A percentile compares a stretch with the other conserved stretches of the same genome.
Evolutionary conservation across 495 filamentous ascomycete genomes (phyloP).

Genomic region (Penicillium arizonense): DNA sequence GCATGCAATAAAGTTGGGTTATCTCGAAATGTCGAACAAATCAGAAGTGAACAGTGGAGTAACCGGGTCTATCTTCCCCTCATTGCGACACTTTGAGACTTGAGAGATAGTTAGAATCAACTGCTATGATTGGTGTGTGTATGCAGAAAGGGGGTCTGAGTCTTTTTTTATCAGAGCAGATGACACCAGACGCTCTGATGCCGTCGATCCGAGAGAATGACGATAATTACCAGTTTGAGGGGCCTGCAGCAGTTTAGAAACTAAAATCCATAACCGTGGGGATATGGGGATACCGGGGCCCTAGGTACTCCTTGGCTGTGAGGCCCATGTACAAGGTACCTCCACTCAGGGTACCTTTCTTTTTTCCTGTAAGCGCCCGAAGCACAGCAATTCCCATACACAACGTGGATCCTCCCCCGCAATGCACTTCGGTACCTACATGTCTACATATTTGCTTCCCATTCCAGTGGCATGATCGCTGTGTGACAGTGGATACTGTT

Average conservation of each 20-base stretch:
- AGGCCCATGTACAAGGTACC: background rate
- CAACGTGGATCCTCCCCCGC: slow-evolving; percentile 8
- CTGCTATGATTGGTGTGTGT: too few species aligned
- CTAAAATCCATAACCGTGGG: too few species aligned
- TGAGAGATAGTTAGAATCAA: too few species aligned
- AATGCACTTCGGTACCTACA: slow-evolving; percentile 2
- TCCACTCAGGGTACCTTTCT: background rate
- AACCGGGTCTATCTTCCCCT: background rate
- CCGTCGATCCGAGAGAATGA: background rate
- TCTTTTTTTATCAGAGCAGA: slow-evolving; percentile 8
- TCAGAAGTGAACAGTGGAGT: background rate
- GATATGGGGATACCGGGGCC: background rate
- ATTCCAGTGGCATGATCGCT: slow-evolving; percentile 7
- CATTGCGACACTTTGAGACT: background rate
- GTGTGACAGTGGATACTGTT: slow-evolving; percentile 3
- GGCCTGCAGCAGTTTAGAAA: slow-evolving; percentile 19
- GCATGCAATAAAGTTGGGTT: slow-evolving; percentile 5
- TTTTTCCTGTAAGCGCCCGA: slow-evolving; percentile 35
- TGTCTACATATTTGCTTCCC: slow-evolving; percentile 1
- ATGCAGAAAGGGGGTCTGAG: too few species aligned
- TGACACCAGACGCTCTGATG: slow-evolving; percentile 5
- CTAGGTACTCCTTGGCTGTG: background rate
- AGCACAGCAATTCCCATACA: slow-evolving; percentile 20
- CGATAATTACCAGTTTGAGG: slow-evolving; percentile 24
- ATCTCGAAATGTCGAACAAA: slow-evolving; percentile 7